phyloP scores from a whole-genome alignment of 2,329 filamentous ascomycete species.

The Microascus cirrosus region DNA sequence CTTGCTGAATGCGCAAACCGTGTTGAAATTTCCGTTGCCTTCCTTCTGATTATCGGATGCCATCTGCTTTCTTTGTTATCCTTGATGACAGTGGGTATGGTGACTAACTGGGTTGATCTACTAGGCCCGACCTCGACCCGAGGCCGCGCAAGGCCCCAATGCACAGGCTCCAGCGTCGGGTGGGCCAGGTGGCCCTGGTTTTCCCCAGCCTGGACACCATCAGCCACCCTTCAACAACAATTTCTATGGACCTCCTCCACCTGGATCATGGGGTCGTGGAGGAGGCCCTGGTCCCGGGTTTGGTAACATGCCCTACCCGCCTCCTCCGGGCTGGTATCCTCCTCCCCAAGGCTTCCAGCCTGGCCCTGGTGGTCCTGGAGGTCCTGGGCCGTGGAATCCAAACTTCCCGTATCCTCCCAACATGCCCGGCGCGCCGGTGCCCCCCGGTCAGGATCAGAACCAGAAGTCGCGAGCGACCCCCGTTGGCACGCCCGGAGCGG shows the following conservation, averaged over 20 bases:
- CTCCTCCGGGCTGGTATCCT: constrained; percentile 68
- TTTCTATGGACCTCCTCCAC: constrained; percentile 42
- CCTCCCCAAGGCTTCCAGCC: constrained; percentile 66
- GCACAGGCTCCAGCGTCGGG: not conserved
- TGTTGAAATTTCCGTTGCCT: constrained; percentile 99
- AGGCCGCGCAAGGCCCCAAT: not conserved
- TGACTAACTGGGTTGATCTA: not conserved
- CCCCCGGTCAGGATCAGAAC: not conserved
- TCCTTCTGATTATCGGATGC: constrained; percentile 72
- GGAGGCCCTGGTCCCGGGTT: constrained; percentile 46
- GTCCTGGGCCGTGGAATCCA: constrained; percentile 45
- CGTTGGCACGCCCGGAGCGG: constrained; percentile 21
- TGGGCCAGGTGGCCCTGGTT: not conserved
- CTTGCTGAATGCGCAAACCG: constrained; percentile 83
- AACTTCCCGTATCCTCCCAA: constrained; percentile 48
- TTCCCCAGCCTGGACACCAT: constrained; percentile 2
- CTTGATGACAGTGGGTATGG: not conserved
- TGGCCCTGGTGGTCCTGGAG: constrained; percentile 32
- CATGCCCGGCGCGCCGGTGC: not conserved
- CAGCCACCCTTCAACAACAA: constrained; percentile 20
- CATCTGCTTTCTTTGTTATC: constrained; percentile 4
- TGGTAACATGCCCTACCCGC: constrained; percentile 63
- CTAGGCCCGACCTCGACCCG: constrained; percentile 9
- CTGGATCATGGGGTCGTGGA: constrained; percentile 43
- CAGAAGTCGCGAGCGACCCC: constrained; percentile 32